Base-by-base conservation (phyloP, 768 basidiomycete species). In the Suillus placidus region DNA sequence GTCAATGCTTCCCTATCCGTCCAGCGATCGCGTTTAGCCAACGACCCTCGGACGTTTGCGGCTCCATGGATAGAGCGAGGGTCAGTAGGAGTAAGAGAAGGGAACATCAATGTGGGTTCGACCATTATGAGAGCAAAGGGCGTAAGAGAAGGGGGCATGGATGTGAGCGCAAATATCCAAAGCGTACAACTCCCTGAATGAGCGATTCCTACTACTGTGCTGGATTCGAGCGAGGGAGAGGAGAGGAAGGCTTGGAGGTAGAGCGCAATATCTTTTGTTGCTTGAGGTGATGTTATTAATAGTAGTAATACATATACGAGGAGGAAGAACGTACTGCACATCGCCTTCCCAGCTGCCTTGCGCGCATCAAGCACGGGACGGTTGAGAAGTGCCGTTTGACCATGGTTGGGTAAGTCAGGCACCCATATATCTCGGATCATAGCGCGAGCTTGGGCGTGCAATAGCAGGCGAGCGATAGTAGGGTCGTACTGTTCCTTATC, bases 361-460 rank as follows among this genome's bases (percentile, higher is more conserved):
- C 70, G 58, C 49, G 68, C 65, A 30, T 75, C 70, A 35, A 77
- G 71, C 23, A 70, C 52, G 55, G 35, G 42, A 20, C 77, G 76
- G 56, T 79, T 79, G n/a, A 76, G 55, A 7, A 63, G 61, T 16
- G 78, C 78, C 12, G 78, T 68, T 60, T 80, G 72, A 6, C 79
- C 78, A 38, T 79, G 78, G 60, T 79, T 79, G 1, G 77, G 79
- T 62, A 77, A 70, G 60, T 79, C 78, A 3, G 79, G 66, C 3
- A 74, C 71, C 77, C 77, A 78, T 63, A 79, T 71, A 54, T 78
- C 77, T 3, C 71, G 69, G 23, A 78, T 71, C 34, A 62, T 67
- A 40, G 63, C 12, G 35, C 47, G 47, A 54, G 54, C 34, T 34
- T 55, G 54, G 18, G 32, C 20, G 20, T 34, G 54, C 20, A 20